Evolutionary conservation across 1,139 yeast genomes (phyloP).

Genomic region (Pichia inconspicua): DNA sequence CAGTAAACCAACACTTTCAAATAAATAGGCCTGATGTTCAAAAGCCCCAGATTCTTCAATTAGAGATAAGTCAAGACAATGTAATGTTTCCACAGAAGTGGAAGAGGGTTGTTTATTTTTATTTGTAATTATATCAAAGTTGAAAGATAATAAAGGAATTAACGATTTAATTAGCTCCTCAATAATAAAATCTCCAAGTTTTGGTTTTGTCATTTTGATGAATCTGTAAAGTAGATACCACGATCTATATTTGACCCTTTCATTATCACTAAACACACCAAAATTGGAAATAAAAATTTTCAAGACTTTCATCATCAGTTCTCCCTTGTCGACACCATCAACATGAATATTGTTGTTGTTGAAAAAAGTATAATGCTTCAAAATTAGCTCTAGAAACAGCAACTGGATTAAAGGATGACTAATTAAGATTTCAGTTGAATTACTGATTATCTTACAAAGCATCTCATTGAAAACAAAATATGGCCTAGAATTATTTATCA

Average conservation of each 20-base stretch:
- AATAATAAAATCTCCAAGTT: conserved; percentile 43
- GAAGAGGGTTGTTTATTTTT: conserved; percentile 15
- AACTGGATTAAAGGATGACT: conserved; percentile 76
- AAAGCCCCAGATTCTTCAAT: conserved; percentile 52
- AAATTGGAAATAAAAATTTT: conserved; percentile 71
- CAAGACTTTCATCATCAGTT: conserved; percentile 54
- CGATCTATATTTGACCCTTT: conserved; percentile 71
- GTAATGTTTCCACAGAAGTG: conserved; percentile 4
- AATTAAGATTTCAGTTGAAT: conserved; percentile 38
- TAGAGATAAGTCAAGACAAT: conserved; percentile 31
- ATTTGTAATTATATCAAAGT: conserved; percentile 17
- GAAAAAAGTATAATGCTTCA: conserved; percentile 68
- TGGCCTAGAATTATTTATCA: conserved; percentile 56
- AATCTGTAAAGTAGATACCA: conserved; percentile 89
- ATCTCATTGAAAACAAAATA: conserved; percentile 51
- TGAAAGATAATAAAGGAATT: conserved; percentile 24
- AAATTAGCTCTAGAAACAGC: conserved; percentile 74
- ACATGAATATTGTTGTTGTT: conserved; percentile 35
- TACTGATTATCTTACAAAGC: conserved; percentile 53
- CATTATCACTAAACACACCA: conserved; percentile 70
- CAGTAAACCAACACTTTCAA: conserved; percentile 70
- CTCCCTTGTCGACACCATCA: conserved; percentile 35
- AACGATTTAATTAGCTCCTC: conserved; percentile 38
- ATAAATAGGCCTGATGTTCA: conserved; percentile 72
- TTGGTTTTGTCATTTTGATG: conserved; percentile 67